Base-by-base conservation (phyloP, 1,284 basidiomycete genomes). In the Apiotrichum gracile region DNA sequence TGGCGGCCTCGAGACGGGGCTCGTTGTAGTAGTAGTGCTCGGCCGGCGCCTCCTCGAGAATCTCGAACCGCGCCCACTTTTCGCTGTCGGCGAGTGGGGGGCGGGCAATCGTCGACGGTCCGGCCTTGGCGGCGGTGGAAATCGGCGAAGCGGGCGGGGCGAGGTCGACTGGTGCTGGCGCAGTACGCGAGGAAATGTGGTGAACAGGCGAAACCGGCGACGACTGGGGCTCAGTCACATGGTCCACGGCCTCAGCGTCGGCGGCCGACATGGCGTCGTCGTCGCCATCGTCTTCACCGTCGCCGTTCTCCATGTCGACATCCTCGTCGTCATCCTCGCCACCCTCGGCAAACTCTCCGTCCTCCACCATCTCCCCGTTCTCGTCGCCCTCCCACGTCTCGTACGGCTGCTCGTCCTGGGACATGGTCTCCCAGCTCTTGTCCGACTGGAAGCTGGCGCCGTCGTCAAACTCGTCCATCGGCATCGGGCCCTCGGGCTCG, bases 1-100 rank as follows among this genome's bases (percentile, higher is more conserved):
- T 83, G 9, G 86, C 83, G 58, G 85, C 83, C 3, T 79, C 78
- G 24, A 64, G 54, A 5, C 63, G 52, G 1, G 82, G 79, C 52
- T 76, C 67, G 5, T 78, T 64, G 26, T 81, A 80, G 75, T 86
- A 93, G 14, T 87, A 85, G 63, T 94, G 91, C 64, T 93, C 90
- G 37, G 63, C 63, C 12, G 90, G 91, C 13, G 86, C 84, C 37
- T 82, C 80, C 34, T 88, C 75, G 37, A 90, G 77, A 33, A 92
- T 77, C 52, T 85, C 84, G 67, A 93, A 94, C 22, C 83, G 83
- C 56, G 83, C 82, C 87, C 88, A 91, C 9, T 61, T 55, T 8
- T 64, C 58, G 24, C 64, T 57, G 13, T 59, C 63, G 17, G 45
- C 54, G 4, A 59, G 37, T 2, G 55, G 13, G 6, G 47, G 39